These are phyloP conservation scores for Moesziomyces parantarcticus DNA, from an alignment of 1,284 basidiomycete genomes.

Conservation along the genomic window DNA sequence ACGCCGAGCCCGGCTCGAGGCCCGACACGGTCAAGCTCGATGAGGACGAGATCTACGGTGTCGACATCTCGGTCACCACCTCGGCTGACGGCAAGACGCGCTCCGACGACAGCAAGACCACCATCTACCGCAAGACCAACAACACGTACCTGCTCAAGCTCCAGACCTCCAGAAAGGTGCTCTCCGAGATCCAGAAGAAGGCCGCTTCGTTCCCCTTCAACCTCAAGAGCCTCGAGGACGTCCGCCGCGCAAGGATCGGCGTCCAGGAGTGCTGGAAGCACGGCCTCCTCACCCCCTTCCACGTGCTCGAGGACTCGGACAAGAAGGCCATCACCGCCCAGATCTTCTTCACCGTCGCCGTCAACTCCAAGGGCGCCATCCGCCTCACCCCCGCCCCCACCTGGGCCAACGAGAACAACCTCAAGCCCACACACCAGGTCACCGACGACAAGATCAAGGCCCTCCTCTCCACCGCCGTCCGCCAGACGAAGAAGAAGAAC, in stretches of 20 bases:
- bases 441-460: conserved; percentile 71
- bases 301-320: conserved; percentile 72
- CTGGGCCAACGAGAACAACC: conserved; percentile 92
- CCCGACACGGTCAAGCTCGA: conserved; percentile 69
- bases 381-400: conserved; percentile 85
- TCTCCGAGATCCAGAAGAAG: conserved; percentile 97
- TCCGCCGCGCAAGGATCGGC: conserved; percentile 93
- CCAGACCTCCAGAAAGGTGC: conserved; percentile 93
- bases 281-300: conserved; percentile 86
- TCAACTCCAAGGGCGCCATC: conserved; percentile 78
- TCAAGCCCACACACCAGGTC: conserved; percentile 77
- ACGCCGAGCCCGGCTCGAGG: conserved; percentile 54
- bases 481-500: conserved; percentile 92
- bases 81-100: conserved; percentile 73
- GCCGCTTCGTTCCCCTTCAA: conserved; percentile 98
- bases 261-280: conserved; percentile 96
- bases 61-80: conserved; percentile 82
- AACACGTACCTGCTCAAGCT: conserved; percentile 93
- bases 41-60: conserved; percentile 94
- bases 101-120: conserved; percentile 86
- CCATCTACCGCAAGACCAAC: conserved; percentile 90
- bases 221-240: conserved; percentile 90
- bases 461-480: conserved; percentile 80
- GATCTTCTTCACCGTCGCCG: conserved; percentile 94
- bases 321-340: conserved; percentile 73